phyloP scores from a whole-genome alignment of 1,284 basidiomycete species.

The Xerocomus cyaneibrunnescens region DNA sequence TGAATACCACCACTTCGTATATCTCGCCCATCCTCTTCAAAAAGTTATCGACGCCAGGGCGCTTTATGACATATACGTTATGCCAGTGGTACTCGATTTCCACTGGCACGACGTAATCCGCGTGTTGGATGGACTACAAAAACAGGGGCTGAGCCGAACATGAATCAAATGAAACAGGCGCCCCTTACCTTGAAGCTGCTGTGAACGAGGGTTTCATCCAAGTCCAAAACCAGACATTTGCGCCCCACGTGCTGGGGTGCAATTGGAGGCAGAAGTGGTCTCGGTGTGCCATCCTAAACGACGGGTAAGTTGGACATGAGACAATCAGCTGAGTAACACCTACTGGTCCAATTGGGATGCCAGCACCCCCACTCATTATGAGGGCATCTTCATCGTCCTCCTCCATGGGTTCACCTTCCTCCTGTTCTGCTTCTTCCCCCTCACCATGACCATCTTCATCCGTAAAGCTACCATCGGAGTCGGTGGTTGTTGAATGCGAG shows the following conservation, averaged over 20 bases:
- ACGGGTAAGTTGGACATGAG: constrained; percentile 5
- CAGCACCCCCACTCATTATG: constrained; percentile 78
- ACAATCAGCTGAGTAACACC: constrained; percentile 30
- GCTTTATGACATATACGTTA: constrained; percentile 99
- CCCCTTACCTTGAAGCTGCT: constrained; percentile 82
- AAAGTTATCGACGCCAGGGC: constrained; percentile 97
- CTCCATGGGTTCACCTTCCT: constrained; percentile 52
- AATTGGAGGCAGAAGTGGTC: constrained; percentile 81
- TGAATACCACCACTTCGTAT: constrained; percentile 98
- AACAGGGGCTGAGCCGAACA: constrained; percentile 10
- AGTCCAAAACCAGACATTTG: constrained; percentile 92
- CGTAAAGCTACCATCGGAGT: constrained; percentile 47
- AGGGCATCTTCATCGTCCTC: constrained; percentile 79
- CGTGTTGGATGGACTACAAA: constrained; percentile 85
- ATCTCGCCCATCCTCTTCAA: constrained; percentile 97
- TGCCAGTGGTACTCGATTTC: constrained; percentile 99
- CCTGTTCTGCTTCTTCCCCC: constrained; percentile 40
- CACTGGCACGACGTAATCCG: constrained; percentile 98
- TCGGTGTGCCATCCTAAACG: constrained; percentile 76
- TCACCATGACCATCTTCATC: constrained; percentile 47
- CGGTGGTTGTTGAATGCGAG: constrained; percentile 35
- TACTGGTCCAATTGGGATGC: constrained; percentile 78
- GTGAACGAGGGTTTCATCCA: constrained; percentile 96
- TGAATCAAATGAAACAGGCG: neutral
- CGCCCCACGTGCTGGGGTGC: constrained; percentile 72